Evolutionary conservation across 306 rosid species (phyloP), one percentile per base, ranked within the genome.

Genomic region (Comarum palustre): DNA sequence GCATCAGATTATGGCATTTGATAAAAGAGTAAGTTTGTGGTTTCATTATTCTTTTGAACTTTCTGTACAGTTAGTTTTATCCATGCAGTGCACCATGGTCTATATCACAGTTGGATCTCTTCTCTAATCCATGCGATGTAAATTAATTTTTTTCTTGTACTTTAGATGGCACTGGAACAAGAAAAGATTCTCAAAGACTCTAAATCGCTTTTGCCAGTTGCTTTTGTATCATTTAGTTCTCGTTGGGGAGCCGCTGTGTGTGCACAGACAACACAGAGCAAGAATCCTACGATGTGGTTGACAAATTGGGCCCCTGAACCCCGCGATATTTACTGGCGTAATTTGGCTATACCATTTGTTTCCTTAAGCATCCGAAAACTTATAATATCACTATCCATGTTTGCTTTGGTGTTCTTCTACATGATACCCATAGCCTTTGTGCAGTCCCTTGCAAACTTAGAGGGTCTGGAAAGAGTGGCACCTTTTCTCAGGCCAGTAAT

Each of bases 221-320:
- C 96, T 72, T 94, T 94, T 82, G 90, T 94, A 76, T 94, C 93
- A 8, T 94, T 94, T 79, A 80, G 82, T 64, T 91, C 97, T 0
- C 92, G 97, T 13, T 94, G 99, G 96, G 97, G 96, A 48, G 97
- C 99, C 8, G 88, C 99, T 0, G 97, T 94, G 78, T 94, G 99
- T 81, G 99, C 99, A 17, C 97, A 94, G 84, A 94, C 99, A 51
- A 94, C 88, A 65, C 99, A 94, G 77, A 90, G 95, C 89, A 89
- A 81, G 75, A 94, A 94, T 69, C 99, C 99, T 31, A 94, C 95
- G 3, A 83, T 91, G 39, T 94, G 97, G 97, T 76, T 94, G 66
- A 89, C 99, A 11, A 85, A 84, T 78, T 91, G 99, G 99, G 99
- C 99, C 75, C 99, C 99, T 13, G 99, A 94, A 80, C 97, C 99